Evolutionary conservation across 2,329 filamentous ascomycete species (phyloP).

Genomic region (Colletotrichum sp.): DNA sequence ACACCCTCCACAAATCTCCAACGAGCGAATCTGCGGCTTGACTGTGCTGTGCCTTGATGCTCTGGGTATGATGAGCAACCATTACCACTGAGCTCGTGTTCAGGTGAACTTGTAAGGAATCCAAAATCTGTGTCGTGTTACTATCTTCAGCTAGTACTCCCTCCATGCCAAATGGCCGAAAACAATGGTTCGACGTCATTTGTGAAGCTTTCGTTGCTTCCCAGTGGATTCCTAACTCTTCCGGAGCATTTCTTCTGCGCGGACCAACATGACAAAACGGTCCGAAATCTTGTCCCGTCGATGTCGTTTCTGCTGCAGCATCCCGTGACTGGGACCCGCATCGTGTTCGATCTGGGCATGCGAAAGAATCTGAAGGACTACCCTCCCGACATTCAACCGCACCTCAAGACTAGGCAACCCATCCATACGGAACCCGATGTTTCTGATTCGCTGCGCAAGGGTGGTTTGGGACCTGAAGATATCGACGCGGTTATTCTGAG

Average conservation of each 20-base stretch:
- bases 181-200: not conserved
- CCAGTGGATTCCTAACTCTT: not conserved
- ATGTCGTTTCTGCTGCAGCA: not conserved
- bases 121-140: not conserved
- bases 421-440: not conserved
- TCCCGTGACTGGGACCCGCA: not conserved
- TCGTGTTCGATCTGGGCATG: not conserved
- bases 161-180: not conserved
- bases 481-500: not conserved
- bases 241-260: not conserved
- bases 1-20: not conserved
- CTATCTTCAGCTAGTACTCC: not conserved
- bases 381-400: not conserved
- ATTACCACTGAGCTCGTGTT: not conserved
- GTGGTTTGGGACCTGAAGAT: not conserved
- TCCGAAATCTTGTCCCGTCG: not conserved
- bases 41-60: not conserved
- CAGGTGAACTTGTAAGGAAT: not conserved
- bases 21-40: not conserved
- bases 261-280: not conserved
- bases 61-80: not conserved
- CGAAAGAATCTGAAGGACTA: not conserved
- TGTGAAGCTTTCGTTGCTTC: not conserved
- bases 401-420: not conserved
- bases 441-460: not conserved